These are phyloP conservation scores for Schoenoplectus triqueter DNA, from an alignment of 202 grass and related monocot genomes.

Conservation along the genomic window DNA sequence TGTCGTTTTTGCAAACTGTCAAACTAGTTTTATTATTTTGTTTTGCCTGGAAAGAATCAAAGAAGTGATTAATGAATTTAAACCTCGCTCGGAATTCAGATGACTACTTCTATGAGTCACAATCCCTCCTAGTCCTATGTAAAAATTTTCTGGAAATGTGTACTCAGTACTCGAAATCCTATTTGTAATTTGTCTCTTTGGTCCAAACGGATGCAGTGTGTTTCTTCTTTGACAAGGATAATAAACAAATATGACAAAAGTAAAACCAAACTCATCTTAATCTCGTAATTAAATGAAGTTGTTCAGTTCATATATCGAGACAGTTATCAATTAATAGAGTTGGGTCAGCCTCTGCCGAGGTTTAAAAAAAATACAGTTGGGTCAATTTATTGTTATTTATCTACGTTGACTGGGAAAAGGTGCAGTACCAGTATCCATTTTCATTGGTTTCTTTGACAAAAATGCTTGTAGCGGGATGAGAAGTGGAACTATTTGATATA, in stretches of 20 bases:
- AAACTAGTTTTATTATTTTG: not conserved
- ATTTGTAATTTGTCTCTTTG: too few relatives aligned
- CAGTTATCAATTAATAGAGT: conserved; percentile 17
- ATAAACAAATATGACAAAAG: not conserved
- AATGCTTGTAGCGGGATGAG: not conserved
- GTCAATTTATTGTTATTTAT: not conserved
- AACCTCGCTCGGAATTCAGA: not conserved
- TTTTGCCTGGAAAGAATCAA: not conserved
- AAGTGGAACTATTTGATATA: conserved; percentile 17
- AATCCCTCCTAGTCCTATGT: too few relatives aligned
- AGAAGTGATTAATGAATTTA: not conserved
- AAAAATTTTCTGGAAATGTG: too few relatives aligned
- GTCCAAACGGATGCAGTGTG: too few relatives aligned
- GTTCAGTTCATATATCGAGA: not conserved
- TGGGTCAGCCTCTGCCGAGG: too few relatives aligned
- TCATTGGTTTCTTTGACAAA: conserved; percentile 4
- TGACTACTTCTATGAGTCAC: too few relatives aligned
- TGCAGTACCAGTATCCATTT: not conserved
- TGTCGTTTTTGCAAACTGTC: conserved; percentile 6
- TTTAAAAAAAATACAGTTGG: not conserved
- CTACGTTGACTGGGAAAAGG: conserved; percentile 7
- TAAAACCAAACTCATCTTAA: not conserved
- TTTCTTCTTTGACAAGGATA: too few relatives aligned
- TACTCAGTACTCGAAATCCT: too few relatives aligned
- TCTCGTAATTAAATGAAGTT: not conserved